phyloP scores from a whole-genome alignment of 2,329 filamentous ascomycete species.

The Zasmidium angulare region DNA sequence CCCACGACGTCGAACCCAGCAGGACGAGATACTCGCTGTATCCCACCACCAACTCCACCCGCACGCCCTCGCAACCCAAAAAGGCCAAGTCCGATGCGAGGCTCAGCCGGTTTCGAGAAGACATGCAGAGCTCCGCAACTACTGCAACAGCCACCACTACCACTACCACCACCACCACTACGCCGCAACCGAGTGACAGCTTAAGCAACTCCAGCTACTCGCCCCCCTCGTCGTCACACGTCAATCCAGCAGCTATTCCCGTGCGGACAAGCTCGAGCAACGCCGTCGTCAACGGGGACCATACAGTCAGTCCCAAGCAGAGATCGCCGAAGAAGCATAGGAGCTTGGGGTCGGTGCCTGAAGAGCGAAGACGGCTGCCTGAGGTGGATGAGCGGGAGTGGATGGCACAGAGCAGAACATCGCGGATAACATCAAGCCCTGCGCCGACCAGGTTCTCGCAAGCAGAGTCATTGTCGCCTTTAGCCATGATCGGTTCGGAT shows the following conservation, averaged over 20 bases:
- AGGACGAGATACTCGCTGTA: slow-evolving; percentile 9
- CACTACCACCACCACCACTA: slow-evolving; percentile 1
- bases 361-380: slow-evolving; percentile 21
- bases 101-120: slow-evolving; percentile 6
- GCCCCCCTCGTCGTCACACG: slow-evolving; percentile 9
- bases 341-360: slow-evolving; percentile 25
- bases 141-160: slow-evolving; percentile 8
- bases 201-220: not conserved
- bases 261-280: slow-evolving; percentile 70
- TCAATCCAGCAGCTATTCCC: slow-evolving; percentile 54
- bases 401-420: slow-evolving; percentile 23
- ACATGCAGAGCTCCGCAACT: slow-evolving; percentile 9
- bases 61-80: not conserved
- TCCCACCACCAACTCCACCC: slow-evolving; percentile 3
- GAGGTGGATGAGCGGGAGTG: slow-evolving; percentile 31
- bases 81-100: slow-evolving; percentile 2
- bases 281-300: slow-evolving; percentile 40
- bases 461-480: slow-evolving; percentile 14
- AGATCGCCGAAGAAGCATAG: slow-evolving; percentile 21
- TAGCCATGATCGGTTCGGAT: slow-evolving; percentile 26
- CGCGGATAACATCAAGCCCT: slow-evolving; percentile 25
- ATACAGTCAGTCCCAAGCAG: slow-evolving; percentile 4
- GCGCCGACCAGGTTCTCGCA: slow-evolving; percentile 16
- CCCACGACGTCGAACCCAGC: slow-evolving; percentile 1
- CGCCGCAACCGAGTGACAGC: not conserved